Evolutionary conservation across 73 alveolate species (phyloP).

Genomic region (Uronychia setigera): DNA sequence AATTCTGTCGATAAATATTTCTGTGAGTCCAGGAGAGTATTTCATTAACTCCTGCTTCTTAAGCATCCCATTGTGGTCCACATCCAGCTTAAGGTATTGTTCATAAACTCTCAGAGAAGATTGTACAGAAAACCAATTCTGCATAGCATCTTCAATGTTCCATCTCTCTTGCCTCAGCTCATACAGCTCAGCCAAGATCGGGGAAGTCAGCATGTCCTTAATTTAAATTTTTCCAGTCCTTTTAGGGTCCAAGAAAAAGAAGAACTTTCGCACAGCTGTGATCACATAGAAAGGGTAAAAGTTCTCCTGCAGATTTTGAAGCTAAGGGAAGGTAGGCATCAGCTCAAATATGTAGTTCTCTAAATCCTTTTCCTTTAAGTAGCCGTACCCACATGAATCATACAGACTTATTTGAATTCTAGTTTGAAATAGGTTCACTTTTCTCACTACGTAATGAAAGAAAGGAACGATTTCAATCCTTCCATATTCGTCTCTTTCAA

Average conservation of each 20-base stretch:
- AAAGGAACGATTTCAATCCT: conserved; percentile 98
- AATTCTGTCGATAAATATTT: conserved; percentile 93
- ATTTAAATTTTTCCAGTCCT: conserved; percentile 94
- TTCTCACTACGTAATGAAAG: conserved; percentile 97
- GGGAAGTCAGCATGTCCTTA: conserved; percentile 95
- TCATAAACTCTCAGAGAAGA: conserved; percentile 90
- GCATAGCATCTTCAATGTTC: conserved; percentile 82
- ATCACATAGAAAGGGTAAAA: conserved; percentile 97
- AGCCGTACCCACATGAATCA: conserved; percentile 94
- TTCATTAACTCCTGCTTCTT: conserved; percentile 85
- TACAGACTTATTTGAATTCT: conserved; percentile 82
- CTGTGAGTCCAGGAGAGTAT: conserved; percentile 90
- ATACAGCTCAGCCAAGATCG: conserved; percentile 92
- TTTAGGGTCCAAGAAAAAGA: conserved; percentile 94
- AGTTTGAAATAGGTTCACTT: conserved; percentile 91
- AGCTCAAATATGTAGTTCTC: conserved; percentile 96
- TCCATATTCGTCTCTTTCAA: conserved; percentile 96
- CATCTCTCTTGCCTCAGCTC: conserved; percentile 84
- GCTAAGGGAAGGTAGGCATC: conserved; percentile 95
- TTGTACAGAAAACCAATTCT: conserved; percentile 92
- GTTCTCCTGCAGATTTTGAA: conserved; percentile 80
- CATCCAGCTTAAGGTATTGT: conserved; percentile 90
- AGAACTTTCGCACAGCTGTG: conserved; percentile 98
- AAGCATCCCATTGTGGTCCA: conserved; percentile 96
- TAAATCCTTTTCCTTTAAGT: conserved; percentile 92